Base-by-base conservation (phyloP, 176 grass and related monocot genomes). In the Oryza officinalis region DNA sequence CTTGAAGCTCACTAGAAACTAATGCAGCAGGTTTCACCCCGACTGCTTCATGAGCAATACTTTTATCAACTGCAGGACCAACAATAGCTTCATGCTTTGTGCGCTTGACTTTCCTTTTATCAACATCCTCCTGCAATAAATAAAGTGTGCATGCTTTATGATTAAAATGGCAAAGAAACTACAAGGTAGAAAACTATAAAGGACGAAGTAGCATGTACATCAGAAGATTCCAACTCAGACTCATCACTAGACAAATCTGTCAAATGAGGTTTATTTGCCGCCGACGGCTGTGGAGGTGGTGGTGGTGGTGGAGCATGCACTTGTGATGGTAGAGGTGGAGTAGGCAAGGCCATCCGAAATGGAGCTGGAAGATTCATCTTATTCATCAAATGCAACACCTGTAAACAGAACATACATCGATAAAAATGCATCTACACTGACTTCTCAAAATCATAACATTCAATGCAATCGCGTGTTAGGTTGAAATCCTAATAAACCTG, bases 311-410 rank as follows among this genome's bases (percentile, higher is more conserved):
- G 86, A 72, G 87, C 88, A 65, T 82, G 81, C 37, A 88, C 81
- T 84, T 87, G 87, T 28, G 86, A 87, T 14, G 91, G 91, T 47
- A 98, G 74, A 5, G 95, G 95, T 80, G 95, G 95, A 41, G 90
- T 98, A 52, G 92, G 95, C 77, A 98, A 86, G 78, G 91, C 92
- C 90, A 93, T 94, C n/a, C 96, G 80, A 93, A 98, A 98, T 80
- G 96, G 96, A 68, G 96, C 93, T 70, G 96, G 93, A 83, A 98
- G 85, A 60, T 95, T 94, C 96, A 98, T 94, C 71, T 98, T 98
- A 80, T 98, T 98, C 96, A 98, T 98, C 81, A 98, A 93, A 88
- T 95, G 96, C 69, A 98, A 85, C 20, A 98, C 95, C 95, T 94
- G 85, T 74, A 14, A 6, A 20, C 33, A 44, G 71, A 89, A 52